Conservation (phyloP, 176 grass and related monocot genomes). For the Carex littledalei region DNA sequence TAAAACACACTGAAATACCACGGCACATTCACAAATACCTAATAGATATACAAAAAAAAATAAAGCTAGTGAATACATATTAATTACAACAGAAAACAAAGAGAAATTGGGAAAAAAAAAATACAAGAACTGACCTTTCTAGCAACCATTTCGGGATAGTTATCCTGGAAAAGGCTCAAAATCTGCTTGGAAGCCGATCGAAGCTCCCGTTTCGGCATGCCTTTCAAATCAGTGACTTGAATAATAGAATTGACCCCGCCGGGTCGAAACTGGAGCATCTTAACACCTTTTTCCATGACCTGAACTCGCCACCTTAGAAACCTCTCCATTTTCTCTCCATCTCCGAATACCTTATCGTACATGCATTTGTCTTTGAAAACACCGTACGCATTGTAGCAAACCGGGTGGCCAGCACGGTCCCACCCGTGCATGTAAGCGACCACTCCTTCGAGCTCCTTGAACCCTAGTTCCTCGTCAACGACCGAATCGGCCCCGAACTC, state of each 20-base stretch:
- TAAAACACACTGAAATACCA: constrained; percentile 96
- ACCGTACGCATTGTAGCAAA: constrained; percentile 95
- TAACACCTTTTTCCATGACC: constrained; percentile 89
- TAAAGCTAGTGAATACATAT: neutral
- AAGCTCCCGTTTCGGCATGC: constrained; percentile 93
- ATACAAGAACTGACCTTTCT: constrained; percentile 36
- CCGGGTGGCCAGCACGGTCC: constrained; percentile 71
- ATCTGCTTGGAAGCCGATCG: constrained; percentile 81
- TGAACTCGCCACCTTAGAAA: constrained; percentile 96
- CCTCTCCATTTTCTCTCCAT: constrained; percentile 58
- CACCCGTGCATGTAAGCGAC: constrained; percentile 91
- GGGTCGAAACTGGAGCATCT: constrained; percentile 64
- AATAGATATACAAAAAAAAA: neutral
- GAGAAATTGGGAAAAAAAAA: neutral
- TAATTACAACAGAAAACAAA: neutral
- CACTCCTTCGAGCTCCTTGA: constrained; percentile 88
- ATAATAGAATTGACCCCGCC: constrained; percentile 90
- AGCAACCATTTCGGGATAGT: constrained; percentile 95
- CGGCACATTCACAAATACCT: constrained; percentile 96
- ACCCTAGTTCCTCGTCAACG: constrained; percentile 69
- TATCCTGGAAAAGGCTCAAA: constrained; percentile 92
- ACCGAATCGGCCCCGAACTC: constrained; percentile 75
- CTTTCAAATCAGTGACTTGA: constrained; percentile 92
- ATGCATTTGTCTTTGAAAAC: constrained; percentile 73
- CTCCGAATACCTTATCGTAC: constrained; percentile 71